Evolutionary conservation across 768 basidiomycete genomes (phyloP).

Genomic region (Boletus eberwhitei): DNA sequence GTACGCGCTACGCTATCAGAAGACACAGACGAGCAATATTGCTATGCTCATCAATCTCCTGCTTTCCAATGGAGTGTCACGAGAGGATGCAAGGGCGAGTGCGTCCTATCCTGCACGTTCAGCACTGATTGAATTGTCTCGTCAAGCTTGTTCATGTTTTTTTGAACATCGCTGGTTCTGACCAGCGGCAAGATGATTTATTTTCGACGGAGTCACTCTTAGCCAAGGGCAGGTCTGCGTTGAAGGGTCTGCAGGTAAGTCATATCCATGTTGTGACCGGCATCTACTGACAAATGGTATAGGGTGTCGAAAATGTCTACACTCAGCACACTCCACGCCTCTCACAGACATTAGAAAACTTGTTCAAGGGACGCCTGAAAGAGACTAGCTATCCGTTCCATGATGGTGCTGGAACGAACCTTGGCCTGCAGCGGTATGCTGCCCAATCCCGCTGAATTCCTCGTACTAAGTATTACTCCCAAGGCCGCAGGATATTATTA

Average conservation of each 20-base stretch:
- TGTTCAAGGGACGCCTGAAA: constrained; percentile 81
- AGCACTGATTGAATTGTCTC: constrained; percentile 10
- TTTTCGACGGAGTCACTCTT: constrained; percentile 95
- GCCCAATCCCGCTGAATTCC: background rate
- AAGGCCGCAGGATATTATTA: constrained; percentile 93
- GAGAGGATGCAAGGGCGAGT: constrained; percentile 69
- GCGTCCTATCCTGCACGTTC: constrained; percentile 3
- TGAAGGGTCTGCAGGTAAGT: constrained; percentile 90
- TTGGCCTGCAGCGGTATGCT: constrained; percentile 65
- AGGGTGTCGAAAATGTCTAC: constrained; percentile 99
- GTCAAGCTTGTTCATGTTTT: constrained; percentile 86
- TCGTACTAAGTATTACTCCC: background rate
- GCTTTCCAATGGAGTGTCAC: constrained; percentile 69
- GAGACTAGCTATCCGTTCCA: constrained; percentile 91
- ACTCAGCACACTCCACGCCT: constrained; percentile 96
- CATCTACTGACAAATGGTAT: constrained; percentile 8
- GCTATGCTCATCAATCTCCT: constrained; percentile 71
- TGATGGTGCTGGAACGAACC: constrained; percentile 64
- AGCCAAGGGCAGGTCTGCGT: constrained; percentile 87
- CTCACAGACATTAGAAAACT: constrained; percentile 84
- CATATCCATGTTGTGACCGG: background rate
- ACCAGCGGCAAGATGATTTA: constrained; percentile 95
- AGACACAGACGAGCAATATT: constrained; percentile 79
- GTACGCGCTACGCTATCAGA: constrained; percentile 93
- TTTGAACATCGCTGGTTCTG: constrained; percentile 89